Conservation (phyloP, 306 rosid species). For the Malus asiatica region DNA sequence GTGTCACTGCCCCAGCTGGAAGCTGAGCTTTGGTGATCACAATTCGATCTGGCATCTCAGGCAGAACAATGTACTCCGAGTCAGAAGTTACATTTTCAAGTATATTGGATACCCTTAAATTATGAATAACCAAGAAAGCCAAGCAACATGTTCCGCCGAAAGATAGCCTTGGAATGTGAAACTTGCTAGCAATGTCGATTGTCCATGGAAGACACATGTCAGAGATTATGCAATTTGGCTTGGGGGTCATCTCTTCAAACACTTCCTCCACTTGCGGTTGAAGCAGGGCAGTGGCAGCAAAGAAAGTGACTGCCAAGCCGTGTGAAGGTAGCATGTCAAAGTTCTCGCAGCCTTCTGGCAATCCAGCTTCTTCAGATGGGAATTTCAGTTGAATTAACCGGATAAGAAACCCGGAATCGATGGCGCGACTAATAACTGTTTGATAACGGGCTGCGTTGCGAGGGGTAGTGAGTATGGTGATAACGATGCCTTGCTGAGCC, state of each 20-base stretch:
- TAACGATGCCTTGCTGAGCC: conserved; percentile 1
- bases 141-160: neutral
- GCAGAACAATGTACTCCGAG: conserved; percentile 3
- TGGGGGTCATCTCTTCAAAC: conserved; percentile 24
- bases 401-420: conserved; percentile 15
- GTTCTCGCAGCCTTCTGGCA: conserved; percentile 52
- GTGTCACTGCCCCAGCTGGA: neutral
- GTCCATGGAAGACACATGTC: conserved; percentile 43
- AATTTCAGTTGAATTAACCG: conserved; percentile 5
- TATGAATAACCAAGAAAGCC: neutral
- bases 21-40: conserved; percentile 13
- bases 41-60: conserved; percentile 16
- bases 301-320: conserved; percentile 18
- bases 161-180: conserved; percentile 17
- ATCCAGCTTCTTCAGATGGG: conserved; percentile 24
- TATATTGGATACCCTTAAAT: neutral
- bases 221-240: conserved; percentile 60
- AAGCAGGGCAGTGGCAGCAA: conserved; percentile 13
- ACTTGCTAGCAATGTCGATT: neutral
- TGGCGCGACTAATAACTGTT: neutral
- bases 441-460: conserved; percentile 26
- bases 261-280: conserved; percentile 31
- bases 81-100: neutral
- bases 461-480: conserved; percentile 33
- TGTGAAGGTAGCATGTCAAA: conserved; percentile 47